These are phyloP conservation scores for Pochonia chlamydosporia DNA, from an alignment of 2,329 filamentous ascomycete genomes.

Conservation along the genomic window DNA sequence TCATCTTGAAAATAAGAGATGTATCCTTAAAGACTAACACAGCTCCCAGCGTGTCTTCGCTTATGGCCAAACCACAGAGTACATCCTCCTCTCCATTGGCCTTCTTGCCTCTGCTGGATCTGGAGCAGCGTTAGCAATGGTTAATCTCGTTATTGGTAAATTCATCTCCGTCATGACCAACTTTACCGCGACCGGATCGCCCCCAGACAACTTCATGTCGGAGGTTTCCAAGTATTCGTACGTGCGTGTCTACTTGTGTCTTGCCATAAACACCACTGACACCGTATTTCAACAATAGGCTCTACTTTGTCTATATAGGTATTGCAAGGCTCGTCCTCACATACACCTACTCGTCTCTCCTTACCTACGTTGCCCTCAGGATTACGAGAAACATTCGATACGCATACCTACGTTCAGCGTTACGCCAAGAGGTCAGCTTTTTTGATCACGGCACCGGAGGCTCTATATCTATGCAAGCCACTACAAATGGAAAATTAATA, in stretches of 20 bases:
- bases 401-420: slow-evolving; percentile 42
- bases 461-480: slow-evolving; percentile 36
- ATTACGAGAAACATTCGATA: slow-evolving; percentile 43
- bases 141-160: slow-evolving; percentile 31
- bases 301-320: slow-evolving; percentile 56
- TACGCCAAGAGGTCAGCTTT: slow-evolving; percentile 45
- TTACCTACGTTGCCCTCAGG: slow-evolving; percentile 45
- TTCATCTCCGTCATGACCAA: slow-evolving; percentile 30
- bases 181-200: slow-evolving; percentile 25
- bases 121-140: slow-evolving; percentile 29
- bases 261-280: too few relatives aligned
- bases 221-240: too few relatives aligned
- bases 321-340: slow-evolving; percentile 44
- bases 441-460: slow-evolving; percentile 39
- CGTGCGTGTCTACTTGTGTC: too few relatives aligned
- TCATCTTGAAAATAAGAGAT: too few relatives aligned
- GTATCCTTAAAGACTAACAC: too few relatives aligned
- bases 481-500: slow-evolving; percentile 37
- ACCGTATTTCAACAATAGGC: slow-evolving; percentile 39
- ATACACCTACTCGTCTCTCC: slow-evolving; percentile 38
- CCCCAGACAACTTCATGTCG: too few relatives aligned
- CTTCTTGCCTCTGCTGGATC: slow-evolving; percentile 28
- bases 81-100: slow-evolving; percentile 20
- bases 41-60: slow-evolving; percentile 28
- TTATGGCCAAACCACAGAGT: slow-evolving; percentile 21